Percentiles rank a stretch among this genome's conserved stretches.
phyloP scores from a whole-genome alignment of 768 basidiomycete species.

The Tricholoma saponaceum region DNA sequence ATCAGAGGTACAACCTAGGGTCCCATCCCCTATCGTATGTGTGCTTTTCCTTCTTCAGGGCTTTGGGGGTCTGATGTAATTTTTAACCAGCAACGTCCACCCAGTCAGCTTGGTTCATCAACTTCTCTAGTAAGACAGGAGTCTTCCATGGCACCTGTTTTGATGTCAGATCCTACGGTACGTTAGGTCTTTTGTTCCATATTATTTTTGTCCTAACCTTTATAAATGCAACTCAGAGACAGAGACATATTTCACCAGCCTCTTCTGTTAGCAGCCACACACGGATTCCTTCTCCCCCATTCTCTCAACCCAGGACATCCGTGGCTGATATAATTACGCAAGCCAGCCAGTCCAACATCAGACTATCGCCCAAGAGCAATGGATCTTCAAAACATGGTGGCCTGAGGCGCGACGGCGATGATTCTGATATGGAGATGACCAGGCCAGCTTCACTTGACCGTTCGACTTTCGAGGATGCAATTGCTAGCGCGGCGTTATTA shows the following conservation, averaged over 20 bases:
- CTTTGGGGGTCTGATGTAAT: background rate
- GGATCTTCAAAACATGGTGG: background rate
- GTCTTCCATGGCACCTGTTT: background rate
- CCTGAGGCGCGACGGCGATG: background rate
- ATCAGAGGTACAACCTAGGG: background rate
- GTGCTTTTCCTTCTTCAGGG: background rate
- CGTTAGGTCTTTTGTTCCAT: background rate
- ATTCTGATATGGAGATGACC: background rate
- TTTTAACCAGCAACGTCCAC: background rate
- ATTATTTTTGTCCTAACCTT: background rate
- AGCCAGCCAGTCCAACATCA: conserved; percentile 8
- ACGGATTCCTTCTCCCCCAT: background rate
- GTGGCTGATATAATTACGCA: conserved; percentile 11
- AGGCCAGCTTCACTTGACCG: background rate
- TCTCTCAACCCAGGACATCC: conserved; percentile 1
- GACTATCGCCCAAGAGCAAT: background rate
- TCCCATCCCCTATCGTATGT: background rate
- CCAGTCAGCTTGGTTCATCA: background rate
- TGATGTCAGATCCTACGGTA: background rate
- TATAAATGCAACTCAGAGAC: background rate
- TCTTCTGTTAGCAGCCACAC: background rate
- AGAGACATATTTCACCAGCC: background rate
- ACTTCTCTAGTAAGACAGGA: background rate
- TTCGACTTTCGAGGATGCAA: background rate
- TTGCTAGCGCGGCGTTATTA: conserved; percentile 2